phyloP scores from a whole-genome alignment of 805 yeast genomes.

The Osmozyma mogii region DNA sequence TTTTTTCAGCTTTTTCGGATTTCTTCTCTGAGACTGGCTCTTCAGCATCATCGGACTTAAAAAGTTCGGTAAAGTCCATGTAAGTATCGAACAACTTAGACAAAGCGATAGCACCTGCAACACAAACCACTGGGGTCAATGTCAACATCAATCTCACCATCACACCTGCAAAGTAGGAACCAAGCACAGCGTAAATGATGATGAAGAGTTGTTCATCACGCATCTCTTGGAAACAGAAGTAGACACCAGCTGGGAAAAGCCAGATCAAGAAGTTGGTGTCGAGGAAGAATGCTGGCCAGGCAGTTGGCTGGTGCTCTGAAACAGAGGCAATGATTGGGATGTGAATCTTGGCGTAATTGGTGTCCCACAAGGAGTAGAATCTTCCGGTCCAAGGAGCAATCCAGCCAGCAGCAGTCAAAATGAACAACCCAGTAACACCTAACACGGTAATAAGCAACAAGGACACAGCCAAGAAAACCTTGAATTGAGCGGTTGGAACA shows the following conservation, averaged over 20 bases:
- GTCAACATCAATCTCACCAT: conserved; percentile 98
- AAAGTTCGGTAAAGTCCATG: conserved; percentile 49
- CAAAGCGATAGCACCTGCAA: conserved; percentile 81
- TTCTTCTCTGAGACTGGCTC: conserved; percentile 6
- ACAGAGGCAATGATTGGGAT: conserved; percentile 98
- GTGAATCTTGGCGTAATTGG: conserved; percentile 93
- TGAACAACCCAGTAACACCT: conserved; percentile 67
- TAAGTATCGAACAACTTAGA: conserved; percentile 80
- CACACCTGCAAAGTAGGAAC: conserved; percentile 97
- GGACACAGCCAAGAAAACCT: conserved; percentile 55
- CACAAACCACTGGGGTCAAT: conserved; percentile 93
- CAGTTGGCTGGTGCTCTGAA: conserved; percentile 99
- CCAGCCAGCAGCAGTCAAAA: conserved; percentile 80
- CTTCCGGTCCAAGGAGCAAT: conserved; percentile 99
- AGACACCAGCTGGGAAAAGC: conserved; percentile 98
- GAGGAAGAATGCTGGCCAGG: conserved; percentile 97
- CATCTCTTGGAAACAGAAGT: conserved; percentile 80
- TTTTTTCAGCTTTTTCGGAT: conserved; percentile 2
- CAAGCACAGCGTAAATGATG: conserved; percentile 85
- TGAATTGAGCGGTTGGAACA: conserved; percentile 68
- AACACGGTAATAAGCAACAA: conserved; percentile 45
- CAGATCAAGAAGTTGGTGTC: conserved; percentile 90
- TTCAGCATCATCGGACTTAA: conserved; percentile 12
- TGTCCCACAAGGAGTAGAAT: conserved; percentile 97
- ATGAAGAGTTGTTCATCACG: conserved; percentile 89